These are phyloP conservation scores for Xylaria sp. DNA, from an alignment of 2,329 filamentous ascomycete species.

Conservation along the genomic window DNA sequence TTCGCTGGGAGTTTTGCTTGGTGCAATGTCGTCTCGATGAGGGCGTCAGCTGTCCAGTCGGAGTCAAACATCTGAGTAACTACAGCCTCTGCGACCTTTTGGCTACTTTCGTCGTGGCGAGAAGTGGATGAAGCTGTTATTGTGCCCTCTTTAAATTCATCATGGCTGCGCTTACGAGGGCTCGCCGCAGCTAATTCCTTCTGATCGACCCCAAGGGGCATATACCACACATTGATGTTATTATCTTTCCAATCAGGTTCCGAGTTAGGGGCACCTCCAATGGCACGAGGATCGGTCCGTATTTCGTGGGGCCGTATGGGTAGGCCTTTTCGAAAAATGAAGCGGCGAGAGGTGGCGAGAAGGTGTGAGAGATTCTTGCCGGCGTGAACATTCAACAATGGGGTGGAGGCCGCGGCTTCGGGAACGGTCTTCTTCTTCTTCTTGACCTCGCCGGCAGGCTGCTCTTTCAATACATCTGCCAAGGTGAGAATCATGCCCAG, in stretches of 20 bases:
- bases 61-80: constrained; percentile 84
- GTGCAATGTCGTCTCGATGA: constrained; percentile 72
- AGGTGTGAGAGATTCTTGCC: constrained; percentile 82
- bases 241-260: constrained; percentile 79
- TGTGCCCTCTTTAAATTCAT: constrained; percentile 54
- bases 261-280: constrained; percentile 55
- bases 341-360: constrained; percentile 83
- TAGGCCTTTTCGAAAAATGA: constrained; percentile 86
- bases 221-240: constrained; percentile 84
- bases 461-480: constrained; percentile 68
- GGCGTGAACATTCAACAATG: constrained; percentile 75
- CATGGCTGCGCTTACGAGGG: constrained; percentile 53
- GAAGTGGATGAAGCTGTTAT: constrained; percentile 20
- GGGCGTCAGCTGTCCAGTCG: constrained; percentile 75
- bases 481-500: constrained; percentile 86
- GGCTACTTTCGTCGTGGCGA: constrained; percentile 51
- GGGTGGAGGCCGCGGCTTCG: constrained; percentile 31
- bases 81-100: constrained; percentile 67
- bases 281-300: constrained; percentile 55
- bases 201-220: constrained; percentile 63
- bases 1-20: constrained; percentile 74
- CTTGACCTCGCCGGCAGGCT: constrained; percentile 53
- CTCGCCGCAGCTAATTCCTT: constrained; percentile 38
- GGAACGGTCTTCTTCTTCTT: constrained; percentile 50
- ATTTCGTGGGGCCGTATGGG: constrained; percentile 78